Evolutionary conservation across 345 rosid genomes (phyloP).

Genomic region (Dovyalis caffra): DNA sequence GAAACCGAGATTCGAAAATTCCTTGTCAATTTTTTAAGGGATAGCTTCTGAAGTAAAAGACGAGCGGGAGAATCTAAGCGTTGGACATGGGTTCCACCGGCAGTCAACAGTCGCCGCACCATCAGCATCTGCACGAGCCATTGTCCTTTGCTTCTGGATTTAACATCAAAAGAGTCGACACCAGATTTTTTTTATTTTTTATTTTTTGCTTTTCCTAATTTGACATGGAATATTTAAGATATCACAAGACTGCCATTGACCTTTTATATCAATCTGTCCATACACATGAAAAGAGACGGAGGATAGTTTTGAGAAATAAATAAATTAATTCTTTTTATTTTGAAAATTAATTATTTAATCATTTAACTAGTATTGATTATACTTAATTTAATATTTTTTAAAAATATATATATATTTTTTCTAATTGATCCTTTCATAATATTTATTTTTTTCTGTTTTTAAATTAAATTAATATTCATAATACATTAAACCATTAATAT

Average conservation of each 20-base stretch:
- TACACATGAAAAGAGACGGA: too few species aligned
- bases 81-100: slow-evolving; percentile 9
- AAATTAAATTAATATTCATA: too few species aligned
- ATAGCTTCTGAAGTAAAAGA: neutral
- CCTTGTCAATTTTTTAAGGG: neutral
- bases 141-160: neutral
- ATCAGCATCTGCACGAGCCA: neutral
- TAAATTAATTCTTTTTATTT: too few species aligned
- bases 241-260: neutral
- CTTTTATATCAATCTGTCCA: too few species aligned
- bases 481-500: too few species aligned
- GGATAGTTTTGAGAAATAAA: too few species aligned
- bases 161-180: neutral
- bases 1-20: neutral
- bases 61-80: neutral
- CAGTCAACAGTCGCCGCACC: slow-evolving; percentile 1
- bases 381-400: too few species aligned
- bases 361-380: too few species aligned
- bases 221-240: neutral
- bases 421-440: too few species aligned
- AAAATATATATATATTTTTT: too few species aligned
- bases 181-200: neutral
- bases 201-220: neutral
- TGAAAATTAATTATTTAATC: too few species aligned
- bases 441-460: too few species aligned